Evolutionary conservation across 306 rosid species (phyloP), one percentile per base, ranked within the genome.

Genomic region (Corylus avellana): DNA sequence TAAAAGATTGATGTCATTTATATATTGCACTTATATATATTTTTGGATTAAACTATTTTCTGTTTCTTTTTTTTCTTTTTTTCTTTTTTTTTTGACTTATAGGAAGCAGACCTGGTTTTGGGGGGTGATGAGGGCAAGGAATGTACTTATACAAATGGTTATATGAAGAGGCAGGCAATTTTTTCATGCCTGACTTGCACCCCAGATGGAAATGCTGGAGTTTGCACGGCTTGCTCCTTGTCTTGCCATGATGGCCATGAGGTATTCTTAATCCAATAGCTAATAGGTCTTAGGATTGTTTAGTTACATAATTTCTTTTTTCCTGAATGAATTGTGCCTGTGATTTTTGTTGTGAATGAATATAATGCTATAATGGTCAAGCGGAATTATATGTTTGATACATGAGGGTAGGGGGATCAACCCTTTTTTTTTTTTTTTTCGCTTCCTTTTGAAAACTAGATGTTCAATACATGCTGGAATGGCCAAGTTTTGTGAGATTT

Each of bases 121-220:
- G 99, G 99, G 47, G 98, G 99, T 3, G 99, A 96, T 70, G 98
- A 93, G 80, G 99, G 99, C 74, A 91, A 91, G 84, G 99, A 93
- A 80, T 96, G 99, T 84, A 96, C 99, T 83, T 93, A 93, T 72
- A 87, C 58, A 77, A 93, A 87, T 68, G 97, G 99, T 54, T 93
- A 96, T 83, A 86, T 96, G 98, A 96, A 91, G 87, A 91, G 98
- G 83, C 99, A 96, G 79, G 99, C 99, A 57, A 85, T 96, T 83
- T 96, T 96, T 85, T 96, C 99, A 48, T 96, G 99, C 85, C 87
- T 96, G 77, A 96, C 99, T 58, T 96, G 99, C 81, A 87, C 93
- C 77, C 98, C 98, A 5, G 96, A 88, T 32, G 99, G 99, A 64
- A 93, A 93, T 86, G 96, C 97, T 85, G 99, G 99, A 84, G 98